Conservation (phyloP, 1,284 basidiomycete genomes). For the Vanrija sp. region DNA sequence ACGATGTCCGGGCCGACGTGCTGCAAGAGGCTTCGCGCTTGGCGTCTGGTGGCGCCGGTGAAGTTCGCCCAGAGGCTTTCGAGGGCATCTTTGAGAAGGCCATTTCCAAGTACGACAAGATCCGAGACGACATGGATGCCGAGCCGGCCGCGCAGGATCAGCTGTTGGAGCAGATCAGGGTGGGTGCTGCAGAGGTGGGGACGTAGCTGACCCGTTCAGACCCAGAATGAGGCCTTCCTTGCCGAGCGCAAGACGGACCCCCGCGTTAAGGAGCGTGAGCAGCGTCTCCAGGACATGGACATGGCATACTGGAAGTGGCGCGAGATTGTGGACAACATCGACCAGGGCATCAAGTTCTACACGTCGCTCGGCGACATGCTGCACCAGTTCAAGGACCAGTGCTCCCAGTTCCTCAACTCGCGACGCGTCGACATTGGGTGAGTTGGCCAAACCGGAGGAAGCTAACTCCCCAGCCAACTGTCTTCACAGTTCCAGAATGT, state of each 20-base stretch:
- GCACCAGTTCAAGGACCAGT: conserved; percentile 67
- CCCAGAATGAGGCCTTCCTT: conserved; percentile 70
- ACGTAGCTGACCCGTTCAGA: conserved; percentile 50
- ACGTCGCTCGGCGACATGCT: conserved; percentile 71
- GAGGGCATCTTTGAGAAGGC: conserved; percentile 75
- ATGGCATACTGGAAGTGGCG: conserved; percentile 82
- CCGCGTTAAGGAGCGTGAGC: conserved; percentile 74
- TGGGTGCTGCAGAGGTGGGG: conserved; percentile 40
- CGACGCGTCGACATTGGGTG: conserved; percentile 58
- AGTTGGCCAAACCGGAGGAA: conserved; percentile 4
- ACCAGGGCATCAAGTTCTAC: conserved; percentile 90
- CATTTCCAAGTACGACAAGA: conserved; percentile 74
- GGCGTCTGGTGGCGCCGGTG: conserved; percentile 55
- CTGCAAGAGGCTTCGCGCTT: conserved; percentile 61
- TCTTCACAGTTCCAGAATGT: conserved; percentile 23
- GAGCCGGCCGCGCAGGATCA: conserved; percentile 62
- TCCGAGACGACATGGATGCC: conserved; percentile 61
- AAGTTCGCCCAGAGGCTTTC: conserved; percentile 78
- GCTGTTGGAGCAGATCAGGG: conserved; percentile 66
- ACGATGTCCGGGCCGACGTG: conserved; percentile 73
- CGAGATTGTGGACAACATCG: conserved; percentile 77
- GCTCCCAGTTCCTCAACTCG: conserved; percentile 67
- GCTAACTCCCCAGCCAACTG: conserved; percentile 14
- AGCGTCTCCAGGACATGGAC: conserved; percentile 80
- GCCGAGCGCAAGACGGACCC: conserved; percentile 74